These are phyloP conservation scores for Pseudogymnoascus sp. DNA, from an alignment of 2,329 filamentous ascomycete species.

Conservation along the genomic window DNA sequence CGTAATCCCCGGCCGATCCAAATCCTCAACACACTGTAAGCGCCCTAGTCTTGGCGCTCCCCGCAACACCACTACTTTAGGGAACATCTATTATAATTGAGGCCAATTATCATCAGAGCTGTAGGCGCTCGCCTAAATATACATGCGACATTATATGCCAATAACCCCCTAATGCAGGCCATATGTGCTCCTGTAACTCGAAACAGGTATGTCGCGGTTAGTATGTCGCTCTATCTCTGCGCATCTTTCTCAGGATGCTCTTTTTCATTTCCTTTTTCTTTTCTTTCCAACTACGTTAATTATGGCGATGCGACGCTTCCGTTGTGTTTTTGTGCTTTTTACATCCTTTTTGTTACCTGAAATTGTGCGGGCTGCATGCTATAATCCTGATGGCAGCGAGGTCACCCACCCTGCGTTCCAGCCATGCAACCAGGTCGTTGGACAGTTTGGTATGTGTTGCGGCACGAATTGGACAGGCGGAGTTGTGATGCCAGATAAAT, in stretches of 20 bases:
- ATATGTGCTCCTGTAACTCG: background rate
- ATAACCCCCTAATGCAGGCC: background rate
- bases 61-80: background rate
- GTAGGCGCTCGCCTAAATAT: background rate
- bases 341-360: background rate
- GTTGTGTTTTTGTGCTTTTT: background rate
- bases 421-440: constrained; percentile 10
- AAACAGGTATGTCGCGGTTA: background rate
- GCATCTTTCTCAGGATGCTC: background rate
- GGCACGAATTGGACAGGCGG: constrained; percentile 6
- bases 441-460: constrained; percentile 11
- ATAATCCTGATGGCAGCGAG: constrained; percentile 8
- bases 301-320: background rate
- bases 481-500: background rate
- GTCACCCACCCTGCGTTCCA: constrained; percentile 5
- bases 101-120: background rate
- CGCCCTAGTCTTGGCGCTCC: background rate
- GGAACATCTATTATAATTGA: background rate
- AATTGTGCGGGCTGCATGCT: background rate
- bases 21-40: too few species aligned
- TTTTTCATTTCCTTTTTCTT: background rate
- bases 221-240: background rate
- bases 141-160: background rate
- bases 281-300: background rate
- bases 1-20: too few species aligned